These are phyloP conservation scores for Pistacia vera DNA, from an alignment of 345 rosid genomes.

Conservation along the genomic window DNA sequence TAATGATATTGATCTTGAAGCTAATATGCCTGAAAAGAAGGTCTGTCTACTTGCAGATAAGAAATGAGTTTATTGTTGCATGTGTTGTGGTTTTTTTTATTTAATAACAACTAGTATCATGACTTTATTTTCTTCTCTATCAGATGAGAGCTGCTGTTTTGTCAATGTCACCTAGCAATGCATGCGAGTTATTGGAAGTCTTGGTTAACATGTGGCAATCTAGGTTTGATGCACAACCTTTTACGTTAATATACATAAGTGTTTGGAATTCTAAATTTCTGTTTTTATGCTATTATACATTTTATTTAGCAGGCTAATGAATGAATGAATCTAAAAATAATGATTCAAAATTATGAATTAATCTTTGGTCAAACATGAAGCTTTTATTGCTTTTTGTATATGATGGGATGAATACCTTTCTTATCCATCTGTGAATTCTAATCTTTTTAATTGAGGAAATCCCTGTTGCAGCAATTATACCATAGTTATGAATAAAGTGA, in stretches of 20 bases:
- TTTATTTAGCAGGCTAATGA: not conserved
- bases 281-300: not conserved
- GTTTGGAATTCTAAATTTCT: constrained; percentile 11
- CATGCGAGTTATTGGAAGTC: constrained; percentile 61
- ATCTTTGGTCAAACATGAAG: not conserved
- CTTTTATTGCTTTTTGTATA: not conserved
- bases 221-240: constrained; percentile 44
- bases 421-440: not conserved
- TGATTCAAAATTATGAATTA: not conserved
- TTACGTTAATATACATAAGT: constrained; percentile 2
- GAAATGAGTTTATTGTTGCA: not conserved
- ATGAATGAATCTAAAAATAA: not conserved
- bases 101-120: not conserved
- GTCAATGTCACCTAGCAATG: constrained; percentile 68
- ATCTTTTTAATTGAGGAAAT: constrained; percentile 6
- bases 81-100: not conserved
- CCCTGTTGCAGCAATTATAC: not conserved
- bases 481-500: constrained; percentile 6
- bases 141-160: constrained; percentile 73
- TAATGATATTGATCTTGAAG: constrained; percentile 58
- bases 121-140: constrained; percentile 17
- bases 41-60: constrained; percentile 34
- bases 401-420: not conserved
- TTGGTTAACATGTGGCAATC: constrained; percentile 81
- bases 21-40: constrained; percentile 70